Evolutionary conservation across 1,139 yeast genomes (phyloP).

Genomic region (Taphrina communis): DNA sequence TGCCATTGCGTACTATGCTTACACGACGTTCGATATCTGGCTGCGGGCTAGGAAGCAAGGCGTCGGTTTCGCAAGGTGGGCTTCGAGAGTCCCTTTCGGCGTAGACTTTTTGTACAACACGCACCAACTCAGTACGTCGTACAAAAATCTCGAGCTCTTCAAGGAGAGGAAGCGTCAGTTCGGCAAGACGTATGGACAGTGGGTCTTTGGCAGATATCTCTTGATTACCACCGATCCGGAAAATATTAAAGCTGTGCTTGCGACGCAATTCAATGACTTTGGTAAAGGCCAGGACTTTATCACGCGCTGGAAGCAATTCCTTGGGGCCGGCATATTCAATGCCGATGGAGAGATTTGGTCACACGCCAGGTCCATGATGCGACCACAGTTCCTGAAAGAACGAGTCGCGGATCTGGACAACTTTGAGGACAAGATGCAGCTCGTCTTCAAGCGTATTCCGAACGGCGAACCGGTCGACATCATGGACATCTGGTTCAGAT

Average conservation of each 20-base stretch:
- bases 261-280: slow-evolving; percentile 59
- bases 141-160: slow-evolving; percentile 19
- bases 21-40: not conserved
- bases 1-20: not conserved
- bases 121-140: slow-evolving; percentile 13
- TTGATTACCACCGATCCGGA: slow-evolving; percentile 33
- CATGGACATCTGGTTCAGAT: slow-evolving; percentile 59
- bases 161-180: slow-evolving; percentile 6
- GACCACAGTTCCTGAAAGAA: slow-evolving; percentile 66
- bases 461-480: slow-evolving; percentile 55
- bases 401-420: slow-evolving; percentile 60
- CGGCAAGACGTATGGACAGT: slow-evolving; percentile 22
- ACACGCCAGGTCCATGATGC: slow-evolving; percentile 62
- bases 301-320: slow-evolving; percentile 50
- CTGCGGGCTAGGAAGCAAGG: slow-evolving; percentile 4
- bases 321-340: slow-evolving; percentile 67
- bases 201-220: slow-evolving; percentile 15
- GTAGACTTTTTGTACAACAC: slow-evolving; percentile 13
- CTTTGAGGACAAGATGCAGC: slow-evolving; percentile 59
- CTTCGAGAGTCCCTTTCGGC: slow-evolving; percentile 15
- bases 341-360: slow-evolving; percentile 65
- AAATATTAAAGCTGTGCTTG: slow-evolving; percentile 49
- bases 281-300: slow-evolving; percentile 54
- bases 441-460: slow-evolving; percentile 53
- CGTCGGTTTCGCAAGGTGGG: not conserved